Conservation (phyloP, 805 yeast genomes). For the Wickerhamomyces kurtzmanii region DNA sequence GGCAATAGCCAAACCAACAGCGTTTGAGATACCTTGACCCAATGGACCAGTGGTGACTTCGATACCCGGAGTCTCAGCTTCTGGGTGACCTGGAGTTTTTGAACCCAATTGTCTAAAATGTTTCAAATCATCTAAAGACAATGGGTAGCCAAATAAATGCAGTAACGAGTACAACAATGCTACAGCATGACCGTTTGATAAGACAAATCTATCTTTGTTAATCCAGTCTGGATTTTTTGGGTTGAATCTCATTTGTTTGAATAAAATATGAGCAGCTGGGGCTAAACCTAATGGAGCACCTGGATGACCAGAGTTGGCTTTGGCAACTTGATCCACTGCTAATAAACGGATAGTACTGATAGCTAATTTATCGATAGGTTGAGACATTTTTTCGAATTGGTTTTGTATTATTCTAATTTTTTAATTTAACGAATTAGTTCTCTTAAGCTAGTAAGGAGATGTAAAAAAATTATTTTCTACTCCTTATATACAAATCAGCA, state of each 20-base stretch:
- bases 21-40: conserved; percentile 96
- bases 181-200: conserved; percentile 95
- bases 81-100: conserved; percentile 97
- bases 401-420: too few relatives aligned
- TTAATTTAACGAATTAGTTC: too few relatives aligned
- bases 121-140: conserved; percentile 78
- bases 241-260: conserved; percentile 75
- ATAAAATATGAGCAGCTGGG: conserved; percentile 85
- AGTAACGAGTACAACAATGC: conserved; percentile 80
- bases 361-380: conserved; percentile 63
- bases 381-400: conserved; percentile 21
- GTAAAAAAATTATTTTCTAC: too few relatives aligned
- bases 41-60: conserved; percentile 98
- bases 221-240: conserved; percentile 89
- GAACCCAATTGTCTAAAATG: conserved; percentile 84
- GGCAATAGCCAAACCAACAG: conserved; percentile 95
- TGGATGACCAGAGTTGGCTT: conserved; percentile 96
- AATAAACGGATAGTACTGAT: conserved; percentile 82
- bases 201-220: conserved; percentile 90
- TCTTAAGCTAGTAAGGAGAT: too few relatives aligned
- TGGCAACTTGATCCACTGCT: conserved; percentile 77
- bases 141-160: conserved; percentile 77
- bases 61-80: conserved; percentile 81
- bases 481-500: too few relatives aligned
- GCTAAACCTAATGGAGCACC: conserved; percentile 99